Percentiles rank a stretch among this genome's conserved stretches.
Evolutionary conservation across 2,329 filamentous ascomycete species (phyloP).

Genomic region (Fusarium robinianum): DNA sequence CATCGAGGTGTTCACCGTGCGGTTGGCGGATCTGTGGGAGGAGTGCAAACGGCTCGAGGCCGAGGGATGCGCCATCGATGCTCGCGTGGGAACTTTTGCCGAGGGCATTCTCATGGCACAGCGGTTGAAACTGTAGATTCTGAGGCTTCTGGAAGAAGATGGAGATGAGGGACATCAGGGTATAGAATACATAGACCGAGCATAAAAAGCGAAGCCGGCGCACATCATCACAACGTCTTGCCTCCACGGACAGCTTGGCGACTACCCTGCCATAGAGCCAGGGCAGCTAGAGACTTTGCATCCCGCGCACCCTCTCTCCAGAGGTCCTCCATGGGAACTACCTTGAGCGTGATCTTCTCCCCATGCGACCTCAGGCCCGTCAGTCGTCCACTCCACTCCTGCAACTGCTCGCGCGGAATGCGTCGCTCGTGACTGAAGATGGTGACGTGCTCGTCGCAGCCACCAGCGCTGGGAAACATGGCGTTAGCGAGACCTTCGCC

Average conservation of each 20-base stretch:
- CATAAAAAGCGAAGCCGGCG: constrained; percentile 1
- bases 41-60: constrained; percentile 69
- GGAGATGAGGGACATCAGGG: too few species aligned
- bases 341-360: constrained; percentile 65
- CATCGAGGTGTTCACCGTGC: constrained; percentile 77
- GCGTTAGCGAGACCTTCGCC: constrained; percentile 49
- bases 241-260: too few species aligned
- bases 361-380: constrained; percentile 62
- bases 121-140: constrained; percentile 51
- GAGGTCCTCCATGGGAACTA: constrained; percentile 60
- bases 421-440: constrained; percentile 61
- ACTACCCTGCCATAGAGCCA: constrained; percentile 63
- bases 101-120: constrained; percentile 78
- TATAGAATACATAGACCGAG: constrained; percentile 5
- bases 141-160: too few species aligned
- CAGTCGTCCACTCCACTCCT: constrained; percentile 60
- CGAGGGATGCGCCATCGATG: constrained; percentile 78
- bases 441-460: constrained; percentile 64
- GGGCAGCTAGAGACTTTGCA: constrained; percentile 62
- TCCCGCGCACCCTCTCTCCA: constrained; percentile 63
- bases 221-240: constrained; percentile 46
- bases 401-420: constrained; percentile 54
- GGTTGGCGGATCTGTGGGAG: constrained; percentile 65
- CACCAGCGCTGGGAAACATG: constrained; percentile 62
- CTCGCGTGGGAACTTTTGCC: constrained; percentile 74